Percentiles rank a stretch among this genome's conserved stretches.
These are phyloP conservation scores for Antarctomyces pellizariae DNA, from an alignment of 495 filamentous ascomycete species.

Conservation along the genomic window DNA sequence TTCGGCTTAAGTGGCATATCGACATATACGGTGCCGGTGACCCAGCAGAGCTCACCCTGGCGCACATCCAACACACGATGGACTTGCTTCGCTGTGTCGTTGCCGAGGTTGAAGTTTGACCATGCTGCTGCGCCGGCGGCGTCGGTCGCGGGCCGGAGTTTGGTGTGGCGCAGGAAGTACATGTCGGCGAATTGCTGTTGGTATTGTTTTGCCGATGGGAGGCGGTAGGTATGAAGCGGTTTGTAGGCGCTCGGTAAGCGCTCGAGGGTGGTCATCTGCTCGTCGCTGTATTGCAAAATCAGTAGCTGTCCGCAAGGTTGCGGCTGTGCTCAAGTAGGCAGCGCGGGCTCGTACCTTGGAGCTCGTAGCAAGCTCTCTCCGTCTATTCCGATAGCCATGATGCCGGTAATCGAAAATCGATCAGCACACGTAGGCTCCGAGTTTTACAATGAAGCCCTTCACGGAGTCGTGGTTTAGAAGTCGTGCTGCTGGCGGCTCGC, in stretches of 20 bases:
- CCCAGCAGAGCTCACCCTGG: slow-evolving; percentile 91
- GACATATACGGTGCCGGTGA: slow-evolving; percentile 85
- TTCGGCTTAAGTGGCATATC: slow-evolving; percentile 94
- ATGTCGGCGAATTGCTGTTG: slow-evolving; percentile 92
- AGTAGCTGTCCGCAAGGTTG: too few relatives aligned
- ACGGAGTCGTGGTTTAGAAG: too few relatives aligned
- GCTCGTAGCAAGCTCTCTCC: too few relatives aligned
- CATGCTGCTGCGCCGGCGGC: slow-evolving; percentile 48
- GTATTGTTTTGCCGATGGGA: slow-evolving; percentile 55
- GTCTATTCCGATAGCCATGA: too few relatives aligned
- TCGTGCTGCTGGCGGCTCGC: too few relatives aligned
- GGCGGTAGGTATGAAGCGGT: slow-evolving; percentile 44
- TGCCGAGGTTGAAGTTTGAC: slow-evolving; percentile 55
- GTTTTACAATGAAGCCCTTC: too few relatives aligned
- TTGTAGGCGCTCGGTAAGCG: slow-evolving; percentile 43
- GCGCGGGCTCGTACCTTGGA: too few relatives aligned
- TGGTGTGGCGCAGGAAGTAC: slow-evolving; percentile 81
- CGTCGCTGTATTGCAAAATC: too few relatives aligned
- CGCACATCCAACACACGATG: slow-evolving; percentile 85
- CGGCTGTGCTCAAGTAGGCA: too few relatives aligned
- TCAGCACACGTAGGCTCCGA: too few relatives aligned
- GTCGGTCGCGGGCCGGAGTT: slow-evolving; percentile 69
- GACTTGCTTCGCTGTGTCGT: slow-evolving; percentile 47
- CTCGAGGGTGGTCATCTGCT: slow-evolving; percentile 14
- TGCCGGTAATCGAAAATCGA: too few relatives aligned